These are phyloP conservation scores for Paecilomyces variotii DNA, from an alignment of 2,329 filamentous ascomycete genomes.

Conservation along the genomic window DNA sequence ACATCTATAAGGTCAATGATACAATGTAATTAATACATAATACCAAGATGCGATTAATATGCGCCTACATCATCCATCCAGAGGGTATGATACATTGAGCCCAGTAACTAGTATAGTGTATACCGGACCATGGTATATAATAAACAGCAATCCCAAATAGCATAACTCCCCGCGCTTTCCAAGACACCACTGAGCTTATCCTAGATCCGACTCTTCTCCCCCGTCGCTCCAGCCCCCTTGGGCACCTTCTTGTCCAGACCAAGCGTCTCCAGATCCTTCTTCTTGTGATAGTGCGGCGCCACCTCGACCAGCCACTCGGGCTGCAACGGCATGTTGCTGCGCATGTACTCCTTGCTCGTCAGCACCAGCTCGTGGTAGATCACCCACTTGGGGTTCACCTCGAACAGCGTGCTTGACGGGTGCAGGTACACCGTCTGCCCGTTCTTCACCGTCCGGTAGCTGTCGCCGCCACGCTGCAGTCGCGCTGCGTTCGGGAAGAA, in stretches of 20 bases:
- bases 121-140: background rate
- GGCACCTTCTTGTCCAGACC: slow-evolving; percentile 69
- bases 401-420: slow-evolving; percentile 73
- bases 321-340: slow-evolving; percentile 76
- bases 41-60: too few relatives aligned
- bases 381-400: slow-evolving; percentile 74
- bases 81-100: too few relatives aligned
- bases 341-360: slow-evolving; percentile 93
- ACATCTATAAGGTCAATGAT: background rate
- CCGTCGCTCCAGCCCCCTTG: slow-evolving; percentile 45
- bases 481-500: slow-evolving; percentile 92
- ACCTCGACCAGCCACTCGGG: slow-evolving; percentile 79
- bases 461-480: slow-evolving; percentile 73
- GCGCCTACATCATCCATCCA: too few relatives aligned
- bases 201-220: slow-evolving; percentile 30
- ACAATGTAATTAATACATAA: background rate
- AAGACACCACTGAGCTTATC: background rate
- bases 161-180: background rate
- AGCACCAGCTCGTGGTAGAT: slow-evolving; percentile 82
- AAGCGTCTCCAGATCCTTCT: slow-evolving; percentile 75
- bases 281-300: slow-evolving; percentile 91
- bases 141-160: background rate
- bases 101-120: background rate
- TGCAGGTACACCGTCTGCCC: slow-evolving; percentile 86
- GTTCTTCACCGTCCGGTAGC: slow-evolving; percentile 86